Percentiles rank a stretch among this genome's conserved stretches.
Evolutionary conservation across 495 filamentous ascomycete genomes (phyloP).

Genomic region (Pseudomonodictys pantanalensis): DNA sequence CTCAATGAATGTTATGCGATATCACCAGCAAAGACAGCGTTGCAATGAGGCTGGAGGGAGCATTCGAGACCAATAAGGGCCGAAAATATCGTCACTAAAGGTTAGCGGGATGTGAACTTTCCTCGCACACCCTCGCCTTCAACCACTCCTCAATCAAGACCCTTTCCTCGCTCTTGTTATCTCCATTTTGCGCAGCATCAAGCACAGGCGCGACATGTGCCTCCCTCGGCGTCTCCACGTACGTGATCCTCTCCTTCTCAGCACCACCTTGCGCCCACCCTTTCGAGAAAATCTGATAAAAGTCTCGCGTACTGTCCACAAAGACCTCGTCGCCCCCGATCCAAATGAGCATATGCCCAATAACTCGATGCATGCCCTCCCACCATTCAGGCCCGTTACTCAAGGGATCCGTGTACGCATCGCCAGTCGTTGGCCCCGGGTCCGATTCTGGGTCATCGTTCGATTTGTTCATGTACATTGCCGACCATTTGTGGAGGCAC

Average conservation of each 20-base stretch:
- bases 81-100: no score
- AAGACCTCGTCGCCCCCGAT: slow-evolving; percentile 6
- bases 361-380: not conserved
- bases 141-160: slow-evolving; percentile 14
- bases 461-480: slow-evolving; percentile 14
- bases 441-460: slow-evolving; percentile 3
- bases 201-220: slow-evolving; percentile 14
- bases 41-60: no score
- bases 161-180: not conserved
- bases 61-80: no score
- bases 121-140: not conserved
- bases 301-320: not conserved
- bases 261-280: slow-evolving; percentile 10
- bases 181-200: not conserved
- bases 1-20: no score
- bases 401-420: slow-evolving; percentile 6
- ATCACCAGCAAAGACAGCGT: no score
- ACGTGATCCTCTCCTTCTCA: not conserved
- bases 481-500: slow-evolving; percentile 1
- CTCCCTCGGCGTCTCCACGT: not conserved
- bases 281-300: not conserved
- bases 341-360: slow-evolving; percentile 4
- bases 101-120: no score
- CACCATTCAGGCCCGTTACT: slow-evolving; percentile 4
- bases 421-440: slow-evolving; percentile 1